Evolutionary conservation across 2,329 filamentous ascomycete genomes (phyloP).

Genomic region (Colletotrichum tropicicola): DNA sequence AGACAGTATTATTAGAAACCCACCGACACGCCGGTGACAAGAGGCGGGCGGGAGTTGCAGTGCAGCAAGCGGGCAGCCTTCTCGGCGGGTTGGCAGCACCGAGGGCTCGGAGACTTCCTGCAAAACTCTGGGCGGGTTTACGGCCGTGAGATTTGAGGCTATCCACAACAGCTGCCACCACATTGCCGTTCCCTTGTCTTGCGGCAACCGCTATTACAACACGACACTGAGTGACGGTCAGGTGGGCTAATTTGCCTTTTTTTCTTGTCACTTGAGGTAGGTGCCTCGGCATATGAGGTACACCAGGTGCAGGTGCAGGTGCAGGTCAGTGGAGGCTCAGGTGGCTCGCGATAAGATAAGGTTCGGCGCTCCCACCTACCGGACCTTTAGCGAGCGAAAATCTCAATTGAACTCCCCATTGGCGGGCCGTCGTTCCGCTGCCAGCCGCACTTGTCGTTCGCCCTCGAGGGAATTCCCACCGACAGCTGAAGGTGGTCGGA

Average conservation of each 20-base stretch:
- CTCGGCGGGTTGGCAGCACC: neutral
- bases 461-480: too few relatives aligned
- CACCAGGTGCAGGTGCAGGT: neutral
- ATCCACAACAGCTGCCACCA: neutral
- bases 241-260: neutral
- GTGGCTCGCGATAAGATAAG: conserved; percentile 12
- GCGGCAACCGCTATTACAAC: too few relatives aligned
- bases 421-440: neutral
- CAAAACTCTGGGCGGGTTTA: neutral
- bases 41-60: neutral
- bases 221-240: too few relatives aligned
- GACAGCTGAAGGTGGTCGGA: too few relatives aligned
- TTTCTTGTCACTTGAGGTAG: too few relatives aligned
- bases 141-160: too few relatives aligned
- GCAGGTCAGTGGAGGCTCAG: neutral
- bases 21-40: neutral
- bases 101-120: neutral
- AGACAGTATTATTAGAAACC: neutral
- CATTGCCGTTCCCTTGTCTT: neutral
- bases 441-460: neutral
- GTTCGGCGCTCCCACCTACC: neutral
- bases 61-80: neutral
- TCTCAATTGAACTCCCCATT: conserved; percentile 1
- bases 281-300: neutral
- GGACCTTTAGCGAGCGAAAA: conserved; percentile 16